Percentiles rank a stretch among this genome's conserved stretches.
Evolutionary conservation across 2,329 filamentous ascomycete species (phyloP).

Genomic region (Bretziella fagacearum): DNA sequence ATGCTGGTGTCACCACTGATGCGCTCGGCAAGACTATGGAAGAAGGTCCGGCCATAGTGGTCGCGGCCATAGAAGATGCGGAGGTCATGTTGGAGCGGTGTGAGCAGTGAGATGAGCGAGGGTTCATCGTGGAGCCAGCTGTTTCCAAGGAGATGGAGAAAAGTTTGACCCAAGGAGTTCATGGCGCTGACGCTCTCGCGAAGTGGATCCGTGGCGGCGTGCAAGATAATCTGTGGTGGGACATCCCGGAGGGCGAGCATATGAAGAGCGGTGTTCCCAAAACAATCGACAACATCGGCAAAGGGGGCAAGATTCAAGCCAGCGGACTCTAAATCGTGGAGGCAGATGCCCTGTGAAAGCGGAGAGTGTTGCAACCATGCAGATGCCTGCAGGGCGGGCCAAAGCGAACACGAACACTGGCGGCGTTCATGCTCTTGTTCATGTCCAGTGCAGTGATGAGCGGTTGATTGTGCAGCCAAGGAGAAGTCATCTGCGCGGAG

Average conservation of each 20-base stretch:
- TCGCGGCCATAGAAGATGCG: conserved; percentile 23
- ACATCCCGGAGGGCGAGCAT: conserved; percentile 27
- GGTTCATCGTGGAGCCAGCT: conserved; percentile 22
- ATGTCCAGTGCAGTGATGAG: background rate
- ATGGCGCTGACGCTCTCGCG: conserved; percentile 17
- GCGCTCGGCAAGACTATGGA: conserved; percentile 26
- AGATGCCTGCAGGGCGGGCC: conserved; percentile 17
- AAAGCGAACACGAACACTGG: conserved; percentile 21
- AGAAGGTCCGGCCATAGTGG: conserved; percentile 35
- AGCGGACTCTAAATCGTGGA: background rate
- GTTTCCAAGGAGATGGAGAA: conserved; percentile 28
- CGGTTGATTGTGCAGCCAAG: background rate
- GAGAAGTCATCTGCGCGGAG: conserved; percentile 22
- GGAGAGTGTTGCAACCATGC: conserved; percentile 19
- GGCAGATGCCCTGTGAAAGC: background rate
- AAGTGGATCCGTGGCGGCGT: conserved; percentile 7
- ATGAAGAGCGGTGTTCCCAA: conserved; percentile 33
- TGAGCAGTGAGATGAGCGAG: conserved; percentile 15
- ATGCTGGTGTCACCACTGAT: background rate
- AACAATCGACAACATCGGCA: conserved; percentile 22
- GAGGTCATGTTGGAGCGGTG: conserved; percentile 20
- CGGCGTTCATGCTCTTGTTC: conserved; percentile 17
- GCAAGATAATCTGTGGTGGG: conserved; percentile 16
- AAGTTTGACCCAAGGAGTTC: conserved; percentile 33
- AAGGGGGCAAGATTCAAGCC: background rate